Conservation (phyloP, 1,284 basidiomycete species). For the Sutorius eximius region DNA sequence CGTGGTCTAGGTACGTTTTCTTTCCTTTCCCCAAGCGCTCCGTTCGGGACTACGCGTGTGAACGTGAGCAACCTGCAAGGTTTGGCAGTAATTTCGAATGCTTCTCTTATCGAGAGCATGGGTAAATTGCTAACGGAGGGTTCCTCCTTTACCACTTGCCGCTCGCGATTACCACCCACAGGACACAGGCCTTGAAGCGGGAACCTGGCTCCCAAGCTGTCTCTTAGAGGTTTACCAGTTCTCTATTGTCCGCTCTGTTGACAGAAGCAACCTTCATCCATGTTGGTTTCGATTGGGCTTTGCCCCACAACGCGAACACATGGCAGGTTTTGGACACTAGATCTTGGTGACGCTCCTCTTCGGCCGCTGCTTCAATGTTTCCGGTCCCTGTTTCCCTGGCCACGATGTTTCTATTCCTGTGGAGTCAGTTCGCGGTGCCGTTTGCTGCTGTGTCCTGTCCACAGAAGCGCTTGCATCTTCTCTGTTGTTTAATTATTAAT, state of each 20-base stretch:
- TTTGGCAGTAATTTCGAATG: conserved; percentile 29
- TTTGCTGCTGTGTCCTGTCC: conserved; percentile 36
- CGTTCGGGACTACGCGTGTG: conserved; percentile 26
- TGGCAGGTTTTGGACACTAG: conserved; percentile 25
- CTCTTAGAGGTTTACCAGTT: conserved; percentile 22
- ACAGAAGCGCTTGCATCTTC: conserved; percentile 57
- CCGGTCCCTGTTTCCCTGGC: conserved; percentile 27
- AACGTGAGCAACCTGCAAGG: conserved; percentile 33
- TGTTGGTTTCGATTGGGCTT: conserved; percentile 25
- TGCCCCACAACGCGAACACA: conserved; percentile 21
- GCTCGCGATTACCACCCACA: conserved; percentile 31
- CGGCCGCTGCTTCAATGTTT: conserved; percentile 22
- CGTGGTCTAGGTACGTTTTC: conserved; percentile 97
- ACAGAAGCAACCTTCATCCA: conserved; percentile 20
- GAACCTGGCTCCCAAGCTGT: conserved; percentile 20
- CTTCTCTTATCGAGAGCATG: conserved; percentile 23
- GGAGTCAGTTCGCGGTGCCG: conserved; percentile 16
- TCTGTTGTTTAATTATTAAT: conserved; percentile 53
- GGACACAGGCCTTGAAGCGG: conserved; percentile 27
- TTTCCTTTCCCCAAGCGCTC: conserved; percentile 36
- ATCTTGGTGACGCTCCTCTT: conserved; percentile 27
- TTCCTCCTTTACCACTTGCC: conserved; percentile 20
- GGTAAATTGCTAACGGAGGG: conserved; percentile 26
- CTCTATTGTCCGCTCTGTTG: conserved; percentile 25
- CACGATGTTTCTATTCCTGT: conserved; percentile 26